Evolutionary conservation across 306 rosid species (phyloP).

Genomic region (Canavalia ensiformis): DNA sequence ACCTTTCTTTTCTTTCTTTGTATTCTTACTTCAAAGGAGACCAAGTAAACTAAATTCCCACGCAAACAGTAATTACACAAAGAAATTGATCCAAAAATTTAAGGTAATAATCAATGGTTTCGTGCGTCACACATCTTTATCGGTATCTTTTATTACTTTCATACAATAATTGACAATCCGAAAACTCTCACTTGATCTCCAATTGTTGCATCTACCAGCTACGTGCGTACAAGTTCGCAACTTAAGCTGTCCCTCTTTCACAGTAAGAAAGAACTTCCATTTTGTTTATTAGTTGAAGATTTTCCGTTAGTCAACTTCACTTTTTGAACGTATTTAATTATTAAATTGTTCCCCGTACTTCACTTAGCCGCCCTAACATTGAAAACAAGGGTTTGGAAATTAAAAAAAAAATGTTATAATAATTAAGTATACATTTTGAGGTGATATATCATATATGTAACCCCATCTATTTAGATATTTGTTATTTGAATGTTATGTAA

Average conservation of each 20-base stretch:
- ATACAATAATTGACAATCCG: constrained; percentile 17
- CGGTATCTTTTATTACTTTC: constrained; percentile 22
- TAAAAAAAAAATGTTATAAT: not conserved
- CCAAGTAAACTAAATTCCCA: not conserved
- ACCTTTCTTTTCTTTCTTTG: not conserved
- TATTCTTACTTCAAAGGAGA: constrained; percentile 1
- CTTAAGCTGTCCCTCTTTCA: not conserved
- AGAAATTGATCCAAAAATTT: not conserved
- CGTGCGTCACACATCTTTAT: not conserved
- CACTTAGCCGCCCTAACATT: constrained; percentile 8
- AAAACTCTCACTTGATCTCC: not conserved
- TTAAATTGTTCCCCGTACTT: not conserved
- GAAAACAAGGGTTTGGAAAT: not conserved
- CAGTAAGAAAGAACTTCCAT: not conserved
- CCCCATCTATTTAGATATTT: not conserved
- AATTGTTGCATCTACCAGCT: not conserved
- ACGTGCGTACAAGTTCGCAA: not conserved
- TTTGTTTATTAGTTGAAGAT: not conserved
- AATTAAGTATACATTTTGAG: not conserved
- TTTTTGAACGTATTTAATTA: constrained; percentile 16
- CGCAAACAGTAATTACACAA: not conserved
- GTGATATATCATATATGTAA: not conserved
- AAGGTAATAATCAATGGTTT: not conserved
- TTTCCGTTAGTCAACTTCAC: constrained; percentile 8
- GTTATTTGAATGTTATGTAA: not conserved